phyloP scores from a whole-genome alignment of 2,329 filamentous ascomycete genomes.

The Cryphonectria carpinicola region DNA sequence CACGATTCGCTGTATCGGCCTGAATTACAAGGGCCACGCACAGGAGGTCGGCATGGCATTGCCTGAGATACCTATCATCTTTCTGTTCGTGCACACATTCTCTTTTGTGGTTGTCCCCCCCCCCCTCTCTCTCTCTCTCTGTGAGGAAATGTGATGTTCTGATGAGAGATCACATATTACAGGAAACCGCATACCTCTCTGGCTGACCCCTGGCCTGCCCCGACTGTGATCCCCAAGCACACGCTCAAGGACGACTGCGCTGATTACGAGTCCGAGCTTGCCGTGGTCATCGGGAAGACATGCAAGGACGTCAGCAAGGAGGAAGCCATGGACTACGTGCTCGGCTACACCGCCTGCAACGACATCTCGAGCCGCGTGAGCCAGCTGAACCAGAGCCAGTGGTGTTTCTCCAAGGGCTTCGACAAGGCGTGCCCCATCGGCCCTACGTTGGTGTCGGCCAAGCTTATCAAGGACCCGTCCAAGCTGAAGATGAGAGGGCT shows the following conservation, averaged over 20 bases:
- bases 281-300: slow-evolving; percentile 56
- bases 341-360: slow-evolving; percentile 62
- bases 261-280: slow-evolving; percentile 64
- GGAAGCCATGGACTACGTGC: slow-evolving; percentile 61
- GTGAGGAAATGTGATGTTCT: not conserved
- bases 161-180: not conserved
- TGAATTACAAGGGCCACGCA: slow-evolving; percentile 58
- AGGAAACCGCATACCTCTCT: slow-evolving; percentile 58
- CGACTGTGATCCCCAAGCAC: slow-evolving; percentile 57
- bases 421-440: slow-evolving; percentile 60
- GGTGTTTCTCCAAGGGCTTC: slow-evolving; percentile 63
- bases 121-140: too few relatives aligned
- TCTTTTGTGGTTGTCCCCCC: not conserved
- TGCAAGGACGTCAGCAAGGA: slow-evolving; percentile 59
- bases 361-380: slow-evolving; percentile 64
- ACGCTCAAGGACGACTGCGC: slow-evolving; percentile 56
- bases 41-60: slow-evolving; percentile 56
- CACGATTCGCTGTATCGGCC: slow-evolving; percentile 61
- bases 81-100: slow-evolving; percentile 42
- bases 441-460: slow-evolving; percentile 52
- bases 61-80: slow-evolving; percentile 59
- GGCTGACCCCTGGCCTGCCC: slow-evolving; percentile 56
- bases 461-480: slow-evolving; percentile 46
- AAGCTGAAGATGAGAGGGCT: slow-evolving; percentile 46
- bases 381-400: slow-evolving; percentile 59